Evolutionary conservation across 495 filamentous ascomycete species (phyloP), one percentile per base, ranked within the genome.

Genomic region (Penicillium canescens): DNA sequence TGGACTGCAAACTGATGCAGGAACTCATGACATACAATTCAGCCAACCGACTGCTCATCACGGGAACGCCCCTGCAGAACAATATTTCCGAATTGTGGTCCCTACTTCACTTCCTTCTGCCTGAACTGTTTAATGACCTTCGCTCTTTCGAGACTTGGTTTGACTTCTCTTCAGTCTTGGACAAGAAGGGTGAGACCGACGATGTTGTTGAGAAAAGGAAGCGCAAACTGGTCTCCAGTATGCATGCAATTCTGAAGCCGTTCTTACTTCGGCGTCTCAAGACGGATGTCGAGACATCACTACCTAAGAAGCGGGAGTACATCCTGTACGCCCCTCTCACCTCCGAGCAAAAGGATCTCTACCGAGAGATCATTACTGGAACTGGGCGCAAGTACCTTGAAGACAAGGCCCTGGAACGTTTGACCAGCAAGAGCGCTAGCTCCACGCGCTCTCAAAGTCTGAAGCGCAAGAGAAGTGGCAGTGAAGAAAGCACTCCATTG

Each of bases 291-390:
- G 91, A 95, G 63, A 86, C 83, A 16, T 80, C 86, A 43, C 72
- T 98, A n/a, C 94, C 94, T 0, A 91, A 91, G 70, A 98, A 98
- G 74, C 84, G 94, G 33, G 94, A 98, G 67, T 98, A 98, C 64
- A 86, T 98, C 16, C 72, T 98, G 6, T 98, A 89, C 54, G 92
- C 94, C 4, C 94, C 92, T 0, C 80, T 98, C 57, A 96, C 91
- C 0, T 75, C 85, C 13, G 87, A 88, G 50, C 94, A 98, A 61
- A 88, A 91, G 28, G 94, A 96, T 48, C 75, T 98, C 6, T 98
- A 98, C 63, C 86, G 90, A 39, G 90, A 85, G 21, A 90, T 96
- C 50, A 82, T 84, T 38, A 87, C 90, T 56, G 89, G 89, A 46
- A 87, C 85, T 20, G 90, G 90, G 6, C 81, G 92, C 21, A 73